These are phyloP conservation scores for Melaleuca alternifolia DNA, from an alignment of 345 rosid species.

Conservation along the genomic window DNA sequence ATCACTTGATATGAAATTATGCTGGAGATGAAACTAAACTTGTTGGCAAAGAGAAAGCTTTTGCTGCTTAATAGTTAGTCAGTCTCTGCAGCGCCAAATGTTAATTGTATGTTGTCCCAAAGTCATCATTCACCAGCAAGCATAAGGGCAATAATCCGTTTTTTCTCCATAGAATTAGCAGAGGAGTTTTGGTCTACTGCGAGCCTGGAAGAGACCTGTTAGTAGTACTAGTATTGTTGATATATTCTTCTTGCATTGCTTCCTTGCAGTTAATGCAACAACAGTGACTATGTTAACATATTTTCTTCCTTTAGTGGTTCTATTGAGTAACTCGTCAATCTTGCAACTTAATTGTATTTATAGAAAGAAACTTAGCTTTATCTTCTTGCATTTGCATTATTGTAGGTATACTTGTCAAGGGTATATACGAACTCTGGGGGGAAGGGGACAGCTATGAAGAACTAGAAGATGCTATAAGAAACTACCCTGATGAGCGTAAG, in stretches of 20 bases:
- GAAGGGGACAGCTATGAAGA: constrained; percentile 74
- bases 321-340: not conserved
- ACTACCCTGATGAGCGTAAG: constrained; percentile 66
- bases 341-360: not conserved
- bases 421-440: constrained; percentile 97
- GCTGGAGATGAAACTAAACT: not conserved
- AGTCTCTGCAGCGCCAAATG: not conserved
- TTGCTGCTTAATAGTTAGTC: not conserved
- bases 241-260: not conserved
- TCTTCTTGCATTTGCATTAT: not conserved
- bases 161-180: not conserved
- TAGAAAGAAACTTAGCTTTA: not conserved
- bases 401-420: constrained; percentile 82
- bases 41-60: not conserved
- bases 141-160: not conserved
- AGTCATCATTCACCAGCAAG: not conserved
- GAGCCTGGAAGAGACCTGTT: not conserved
- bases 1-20: not conserved
- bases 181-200: not conserved
- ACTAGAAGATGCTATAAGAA: constrained; percentile 46
- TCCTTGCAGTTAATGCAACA: not conserved
- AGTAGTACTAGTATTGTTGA: not conserved
- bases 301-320: not conserved
- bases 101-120: not conserved
- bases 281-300: not conserved